Conservation (phyloP, 208 protist species). For the Leishmania major region DNA sequence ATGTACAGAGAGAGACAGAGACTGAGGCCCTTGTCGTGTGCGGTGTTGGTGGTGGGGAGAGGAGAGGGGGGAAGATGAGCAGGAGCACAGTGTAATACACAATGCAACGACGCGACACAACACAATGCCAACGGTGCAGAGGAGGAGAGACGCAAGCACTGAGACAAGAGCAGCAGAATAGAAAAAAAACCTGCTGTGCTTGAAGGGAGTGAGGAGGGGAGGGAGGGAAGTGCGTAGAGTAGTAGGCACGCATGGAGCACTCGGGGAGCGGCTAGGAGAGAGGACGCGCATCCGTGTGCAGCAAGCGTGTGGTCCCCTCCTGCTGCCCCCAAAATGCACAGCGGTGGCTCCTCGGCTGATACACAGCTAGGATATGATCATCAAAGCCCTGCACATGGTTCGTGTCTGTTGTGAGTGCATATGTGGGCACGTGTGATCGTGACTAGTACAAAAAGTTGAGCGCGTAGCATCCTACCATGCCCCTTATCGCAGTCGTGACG, state of each 20-base stretch:
- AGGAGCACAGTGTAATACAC: neutral
- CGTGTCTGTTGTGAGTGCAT: neutral
- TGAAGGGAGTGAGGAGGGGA: neutral
- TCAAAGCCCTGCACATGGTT: neutral
- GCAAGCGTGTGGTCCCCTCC: neutral
- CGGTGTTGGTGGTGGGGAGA: neutral
- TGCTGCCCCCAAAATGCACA: neutral
- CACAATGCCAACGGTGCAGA: neutral
- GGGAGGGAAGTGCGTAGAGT: neutral
- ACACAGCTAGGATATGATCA: neutral
- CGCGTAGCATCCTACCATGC: neutral
- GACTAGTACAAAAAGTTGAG: neutral
- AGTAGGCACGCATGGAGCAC: neutral
- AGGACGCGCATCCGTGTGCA: neutral
- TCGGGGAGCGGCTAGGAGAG: neutral
- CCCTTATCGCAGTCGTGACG: neutral
- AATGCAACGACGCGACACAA: neutral
- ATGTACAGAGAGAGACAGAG: neutral
- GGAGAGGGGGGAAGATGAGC: neutral
- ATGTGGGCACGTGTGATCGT: neutral
- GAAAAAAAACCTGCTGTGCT: neutral
- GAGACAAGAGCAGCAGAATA: neutral
- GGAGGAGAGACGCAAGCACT: neutral
- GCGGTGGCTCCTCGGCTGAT: neutral
- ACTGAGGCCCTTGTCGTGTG: neutral